Evolutionary conservation across 108 stramenopile genomes (phyloP).

Genomic region (Pseudonitzschia multiseries): DNA sequence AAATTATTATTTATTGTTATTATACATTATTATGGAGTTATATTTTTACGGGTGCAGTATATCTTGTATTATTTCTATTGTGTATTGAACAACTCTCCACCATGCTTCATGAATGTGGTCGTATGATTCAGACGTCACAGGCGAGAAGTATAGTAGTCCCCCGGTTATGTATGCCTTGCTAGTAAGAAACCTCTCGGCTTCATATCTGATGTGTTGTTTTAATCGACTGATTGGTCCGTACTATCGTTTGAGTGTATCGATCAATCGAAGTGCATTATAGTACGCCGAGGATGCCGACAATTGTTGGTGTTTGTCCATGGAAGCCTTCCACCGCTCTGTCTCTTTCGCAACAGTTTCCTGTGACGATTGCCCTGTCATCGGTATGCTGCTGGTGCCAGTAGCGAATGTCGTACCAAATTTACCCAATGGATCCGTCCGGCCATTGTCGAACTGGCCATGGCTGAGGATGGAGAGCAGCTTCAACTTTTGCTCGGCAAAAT

Average conservation of each 20-base stretch:
- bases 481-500: not conserved
- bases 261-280: not conserved
- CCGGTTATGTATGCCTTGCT: too few species aligned
- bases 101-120: too few species aligned
- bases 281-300: not conserved
- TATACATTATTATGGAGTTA: not conserved
- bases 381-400: not conserved
- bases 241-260: not conserved
- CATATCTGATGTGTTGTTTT: not conserved
- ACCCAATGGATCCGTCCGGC: not conserved
- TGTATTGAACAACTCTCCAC: too few species aligned
- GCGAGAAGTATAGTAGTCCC: not conserved
- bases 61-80: too few species aligned
- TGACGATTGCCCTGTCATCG: not conserved
- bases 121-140: not conserved
- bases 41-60: too few species aligned
- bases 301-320: not conserved
- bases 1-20: constrained; percentile 1
- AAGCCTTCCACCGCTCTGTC: not conserved
- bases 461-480: not conserved
- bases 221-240: not conserved
- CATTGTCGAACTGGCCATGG: not conserved
- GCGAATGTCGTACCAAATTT: not conserved
- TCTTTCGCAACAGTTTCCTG: not conserved
- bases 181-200: too few species aligned